Conservation (phyloP, 2,329 filamentous ascomycete species). For the Dactylonectria estremocensis region DNA sequence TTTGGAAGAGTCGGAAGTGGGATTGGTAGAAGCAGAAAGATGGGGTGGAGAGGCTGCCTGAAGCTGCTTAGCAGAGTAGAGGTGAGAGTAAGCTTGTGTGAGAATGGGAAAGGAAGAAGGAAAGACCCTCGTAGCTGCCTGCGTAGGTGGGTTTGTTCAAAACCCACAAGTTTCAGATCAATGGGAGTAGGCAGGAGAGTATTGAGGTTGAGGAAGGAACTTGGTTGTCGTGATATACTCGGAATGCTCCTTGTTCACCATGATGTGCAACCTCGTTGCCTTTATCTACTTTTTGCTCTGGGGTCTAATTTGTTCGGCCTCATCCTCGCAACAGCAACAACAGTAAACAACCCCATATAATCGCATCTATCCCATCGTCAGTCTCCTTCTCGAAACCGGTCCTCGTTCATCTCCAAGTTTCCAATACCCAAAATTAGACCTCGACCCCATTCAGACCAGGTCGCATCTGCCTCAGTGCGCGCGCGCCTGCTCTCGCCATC, state of each 20-base stretch:
- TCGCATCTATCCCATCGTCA: slow-evolving; percentile 10
- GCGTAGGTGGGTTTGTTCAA: neutral
- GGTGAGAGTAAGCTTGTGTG: neutral
- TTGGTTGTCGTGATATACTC: slow-evolving; percentile 19
- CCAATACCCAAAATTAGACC: slow-evolving; percentile 35
- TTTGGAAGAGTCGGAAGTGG: neutral
- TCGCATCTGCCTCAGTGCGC: slow-evolving; percentile 30
- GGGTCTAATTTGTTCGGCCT: neutral
- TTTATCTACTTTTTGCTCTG: slow-evolving; percentile 28
- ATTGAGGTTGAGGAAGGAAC: slow-evolving; percentile 9
- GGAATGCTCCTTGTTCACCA: slow-evolving; percentile 18
- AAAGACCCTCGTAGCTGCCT: neutral
- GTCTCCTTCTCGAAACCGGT: slow-evolving; percentile 11
- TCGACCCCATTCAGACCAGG: slow-evolving; percentile 12
- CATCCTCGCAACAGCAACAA: neutral
- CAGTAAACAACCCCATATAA: slow-evolving; percentile 5
- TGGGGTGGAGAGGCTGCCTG: slow-evolving; percentile 1
- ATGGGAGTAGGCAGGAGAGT: slow-evolving; percentile 15
- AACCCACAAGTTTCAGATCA: slow-evolving; percentile 25
- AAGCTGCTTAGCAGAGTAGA: neutral
- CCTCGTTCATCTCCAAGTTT: slow-evolving; percentile 22
- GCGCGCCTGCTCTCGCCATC: slow-evolving; percentile 33
- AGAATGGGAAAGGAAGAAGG: neutral
- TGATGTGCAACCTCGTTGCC: slow-evolving; percentile 17
- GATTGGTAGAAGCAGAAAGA: neutral